Conservation (phyloP, 495 filamentous ascomycete species). For the Tuber microsphaerosporum region DNA sequence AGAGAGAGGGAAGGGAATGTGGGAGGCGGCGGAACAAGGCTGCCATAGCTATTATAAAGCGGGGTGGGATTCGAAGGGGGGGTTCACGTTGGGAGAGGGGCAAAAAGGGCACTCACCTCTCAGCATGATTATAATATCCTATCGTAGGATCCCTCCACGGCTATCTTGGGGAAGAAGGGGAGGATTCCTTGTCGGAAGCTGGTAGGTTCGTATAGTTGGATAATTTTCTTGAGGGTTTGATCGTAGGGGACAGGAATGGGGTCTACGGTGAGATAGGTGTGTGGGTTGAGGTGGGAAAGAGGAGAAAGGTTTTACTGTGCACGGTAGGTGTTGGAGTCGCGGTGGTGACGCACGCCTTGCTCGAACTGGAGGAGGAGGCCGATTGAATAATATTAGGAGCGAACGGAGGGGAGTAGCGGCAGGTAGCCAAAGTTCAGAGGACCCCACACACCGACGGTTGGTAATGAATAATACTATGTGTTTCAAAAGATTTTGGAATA, state of each 20-base stretch:
- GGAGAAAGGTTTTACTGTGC: neutral
- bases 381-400: neutral
- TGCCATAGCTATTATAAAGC: neutral
- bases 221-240: neutral
- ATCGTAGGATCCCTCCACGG: neutral
- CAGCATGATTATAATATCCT: neutral
- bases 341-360: slow-evolving; percentile 4
- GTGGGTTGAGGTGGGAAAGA: neutral
- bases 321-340: neutral
- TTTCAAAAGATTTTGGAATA: neutral
- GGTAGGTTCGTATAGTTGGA: neutral
- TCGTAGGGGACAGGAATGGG: neutral
- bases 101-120: neutral
- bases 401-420: neutral
- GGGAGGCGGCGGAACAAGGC: neutral
- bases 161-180: neutral
- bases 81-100: neutral
- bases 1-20: neutral
- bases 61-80: neutral
- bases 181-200: neutral
- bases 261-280: neutral
- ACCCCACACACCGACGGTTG: neutral
- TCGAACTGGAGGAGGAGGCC: neutral
- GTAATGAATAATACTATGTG: neutral
- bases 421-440: neutral